Percentiles rank a stretch among this genome's conserved stretches.
Conservation (phyloP, 1,284 basidiomycete genomes). For the Rhodotorula sp. region DNA sequence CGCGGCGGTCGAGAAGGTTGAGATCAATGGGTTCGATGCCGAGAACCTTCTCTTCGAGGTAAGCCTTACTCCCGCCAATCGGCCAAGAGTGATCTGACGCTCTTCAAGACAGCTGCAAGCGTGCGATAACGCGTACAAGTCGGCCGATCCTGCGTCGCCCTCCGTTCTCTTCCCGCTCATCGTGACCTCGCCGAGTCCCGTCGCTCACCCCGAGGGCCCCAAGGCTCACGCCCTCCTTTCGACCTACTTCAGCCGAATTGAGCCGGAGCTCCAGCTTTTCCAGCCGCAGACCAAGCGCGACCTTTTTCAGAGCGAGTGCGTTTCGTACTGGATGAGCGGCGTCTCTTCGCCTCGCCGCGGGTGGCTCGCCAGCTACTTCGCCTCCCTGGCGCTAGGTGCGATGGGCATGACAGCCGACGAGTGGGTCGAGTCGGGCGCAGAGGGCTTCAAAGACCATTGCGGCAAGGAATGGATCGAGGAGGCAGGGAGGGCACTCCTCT, state of each 20-base stretch:
- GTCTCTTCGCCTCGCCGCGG: not conserved
- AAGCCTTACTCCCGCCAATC: not conserved
- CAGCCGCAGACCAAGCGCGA: not conserved
- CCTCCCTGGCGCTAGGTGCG: not conserved
- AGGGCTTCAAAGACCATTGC: not conserved
- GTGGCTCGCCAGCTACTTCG: not conserved
- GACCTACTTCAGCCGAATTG: conserved; percentile 5
- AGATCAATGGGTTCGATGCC: not conserved
- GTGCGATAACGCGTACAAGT: not conserved
- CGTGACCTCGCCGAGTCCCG: not conserved
- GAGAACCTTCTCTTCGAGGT: not conserved
- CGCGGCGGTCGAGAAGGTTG: conserved; percentile 6
- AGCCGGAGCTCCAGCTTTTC: conserved; percentile 15
- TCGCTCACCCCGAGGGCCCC: not conserved
- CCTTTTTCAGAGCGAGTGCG: not conserved
- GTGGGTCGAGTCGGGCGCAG: not conserved
- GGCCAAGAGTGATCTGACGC: not conserved
- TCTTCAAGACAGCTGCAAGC: not conserved
- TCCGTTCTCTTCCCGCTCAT: not conserved
- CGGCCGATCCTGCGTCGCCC: no score
- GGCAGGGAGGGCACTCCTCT: not conserved
- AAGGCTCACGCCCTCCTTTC: conserved; percentile 5
- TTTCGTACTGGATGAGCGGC: not conserved
- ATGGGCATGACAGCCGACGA: conserved; percentile 1
- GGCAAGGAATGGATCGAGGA: conserved; percentile 6